Conservation (phyloP, 345 rosid species). For the Murraya koenigii region DNA sequence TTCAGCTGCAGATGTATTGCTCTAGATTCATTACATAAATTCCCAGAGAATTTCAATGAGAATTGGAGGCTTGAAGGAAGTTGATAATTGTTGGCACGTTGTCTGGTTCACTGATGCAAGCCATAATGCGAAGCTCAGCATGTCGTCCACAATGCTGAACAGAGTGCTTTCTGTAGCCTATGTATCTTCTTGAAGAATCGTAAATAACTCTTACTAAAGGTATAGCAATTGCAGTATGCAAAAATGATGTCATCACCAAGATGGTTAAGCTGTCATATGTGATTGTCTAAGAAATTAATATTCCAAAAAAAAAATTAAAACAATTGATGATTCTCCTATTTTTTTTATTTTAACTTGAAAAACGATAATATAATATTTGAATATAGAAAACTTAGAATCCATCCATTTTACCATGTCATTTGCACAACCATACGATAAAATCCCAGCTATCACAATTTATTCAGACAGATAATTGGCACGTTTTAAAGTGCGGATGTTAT, state of each 20-base stretch:
- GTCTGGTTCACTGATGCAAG: slow-evolving; percentile 36
- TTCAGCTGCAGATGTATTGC: slow-evolving; percentile 14
- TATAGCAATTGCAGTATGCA: slow-evolving; percentile 19
- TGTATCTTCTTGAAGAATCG: slow-evolving; percentile 36
- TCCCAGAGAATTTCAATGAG: slow-evolving; percentile 28
- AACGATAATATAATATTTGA: too few species aligned
- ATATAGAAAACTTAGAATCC: too few species aligned
- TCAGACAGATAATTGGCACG: too few species aligned
- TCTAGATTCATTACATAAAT: slow-evolving; percentile 36
- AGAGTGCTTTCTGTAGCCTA: slow-evolving; percentile 33
- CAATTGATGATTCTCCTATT: too few species aligned
- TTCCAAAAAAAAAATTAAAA: too few species aligned
- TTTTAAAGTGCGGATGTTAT: too few species aligned
- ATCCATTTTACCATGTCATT: too few species aligned
- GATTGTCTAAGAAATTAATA: slow-evolving; percentile 22
- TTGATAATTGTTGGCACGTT: slow-evolving; percentile 29
- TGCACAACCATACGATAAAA: too few species aligned
- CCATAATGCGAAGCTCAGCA: slow-evolving; percentile 33
- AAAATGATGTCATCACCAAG: slow-evolving; percentile 26
- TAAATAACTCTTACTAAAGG: slow-evolving; percentile 24
- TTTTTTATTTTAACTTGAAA: too few species aligned
- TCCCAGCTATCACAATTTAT: too few species aligned
- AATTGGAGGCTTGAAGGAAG: slow-evolving; percentile 33
- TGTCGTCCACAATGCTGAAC: slow-evolving; percentile 21
- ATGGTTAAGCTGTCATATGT: slow-evolving; percentile 23